Evolutionary conservation across 495 filamentous ascomycete species (phyloP), one percentile per base, ranked within the genome.

Genomic region (Penicillium flavigenum): DNA sequence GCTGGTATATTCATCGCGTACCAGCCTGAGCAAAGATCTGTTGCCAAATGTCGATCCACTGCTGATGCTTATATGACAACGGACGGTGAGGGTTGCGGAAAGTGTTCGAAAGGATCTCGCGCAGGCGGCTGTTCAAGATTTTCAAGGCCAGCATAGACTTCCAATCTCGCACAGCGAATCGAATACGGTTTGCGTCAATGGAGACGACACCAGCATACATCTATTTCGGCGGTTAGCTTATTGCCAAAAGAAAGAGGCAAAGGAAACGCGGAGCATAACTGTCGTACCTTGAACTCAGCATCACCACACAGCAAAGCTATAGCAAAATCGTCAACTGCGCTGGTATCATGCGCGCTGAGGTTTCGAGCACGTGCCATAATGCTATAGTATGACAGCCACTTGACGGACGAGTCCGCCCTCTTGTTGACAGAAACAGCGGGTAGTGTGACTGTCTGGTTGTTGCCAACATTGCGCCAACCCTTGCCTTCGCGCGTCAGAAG

Each of bases 291-390:
- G 56, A 91, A 91, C 34, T 91, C 88, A 2, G 84, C 87, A 54
- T 96, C 92, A 17, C 93, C 94, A 60, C 90, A 94, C 39, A 96
- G 79, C 17, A 98, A 68, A 17, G 88, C 85, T 62, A 97, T 82
- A 5, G 91, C 85, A 62, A 96, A 86, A 52, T 88, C 85, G 26
- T 95, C 87, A 8, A 88, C 88, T 0, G 86, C 84, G 2, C 85
- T 92, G 0, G 91, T 96, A 59, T 96, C 92, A 59, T 96, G 91
- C 0, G 93, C 94, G 58, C 95, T 94, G 57, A 91, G 88, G 61
- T 80, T 87, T 77, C 84, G 80, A 62, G 88, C 94, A 24, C 77
- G 76, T 2, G 88, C 87, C 92, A 97, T 96, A 57, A 97, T 96
- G 60, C 93, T 86, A 70, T 98, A 97, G 69, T 93, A 98, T 1